phyloP scores from a whole-genome alignment of 129 eudicot genomes.

The Centella asiatica region DNA sequence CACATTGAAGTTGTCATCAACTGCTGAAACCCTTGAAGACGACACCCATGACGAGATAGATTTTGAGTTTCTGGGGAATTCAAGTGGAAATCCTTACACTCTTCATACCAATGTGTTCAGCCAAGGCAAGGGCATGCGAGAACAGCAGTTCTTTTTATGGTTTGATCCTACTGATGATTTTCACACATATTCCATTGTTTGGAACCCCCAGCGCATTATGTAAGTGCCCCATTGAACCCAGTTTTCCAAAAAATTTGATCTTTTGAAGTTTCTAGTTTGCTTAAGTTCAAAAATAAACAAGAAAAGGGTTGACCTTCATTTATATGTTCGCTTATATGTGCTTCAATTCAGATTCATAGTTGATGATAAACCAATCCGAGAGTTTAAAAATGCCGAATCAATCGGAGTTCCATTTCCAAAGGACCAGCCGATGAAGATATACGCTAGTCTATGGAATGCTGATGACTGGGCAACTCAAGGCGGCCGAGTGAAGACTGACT shows the following conservation, averaged over 20 bases:
- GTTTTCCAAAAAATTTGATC: no score
- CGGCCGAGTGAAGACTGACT: conserved; percentile 50
- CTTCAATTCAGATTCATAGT: conserved; percentile 24
- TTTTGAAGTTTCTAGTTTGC: no score
- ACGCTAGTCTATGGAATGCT: conserved; percentile 65
- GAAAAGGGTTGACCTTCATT: neutral
- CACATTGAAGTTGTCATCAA: conserved; percentile 42
- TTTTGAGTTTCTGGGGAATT: conserved; percentile 55
- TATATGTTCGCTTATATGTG: neutral
- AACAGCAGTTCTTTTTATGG: conserved; percentile 62
- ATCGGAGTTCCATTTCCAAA: conserved; percentile 32
- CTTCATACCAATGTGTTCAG: conserved; percentile 58
- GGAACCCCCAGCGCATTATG: conserved; percentile 63
- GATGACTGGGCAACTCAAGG: conserved; percentile 46
- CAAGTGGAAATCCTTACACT: conserved; percentile 53
- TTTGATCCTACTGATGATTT: conserved; percentile 65
- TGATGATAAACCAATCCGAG: conserved; percentile 33
- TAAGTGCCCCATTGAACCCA: conserved; percentile 18
- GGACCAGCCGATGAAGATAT: conserved; percentile 39
- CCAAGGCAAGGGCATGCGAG: conserved; percentile 49
- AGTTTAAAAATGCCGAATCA: conserved; percentile 33
- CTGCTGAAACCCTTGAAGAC: conserved; percentile 16
- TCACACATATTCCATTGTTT: conserved; percentile 43
- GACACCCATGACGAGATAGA: conserved; percentile 56
- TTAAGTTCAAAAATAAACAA: no score